These are phyloP conservation scores for Pseudozyma hubeiensis DNA, from an alignment of 1,284 basidiomycete species.

Conservation along the genomic window DNA sequence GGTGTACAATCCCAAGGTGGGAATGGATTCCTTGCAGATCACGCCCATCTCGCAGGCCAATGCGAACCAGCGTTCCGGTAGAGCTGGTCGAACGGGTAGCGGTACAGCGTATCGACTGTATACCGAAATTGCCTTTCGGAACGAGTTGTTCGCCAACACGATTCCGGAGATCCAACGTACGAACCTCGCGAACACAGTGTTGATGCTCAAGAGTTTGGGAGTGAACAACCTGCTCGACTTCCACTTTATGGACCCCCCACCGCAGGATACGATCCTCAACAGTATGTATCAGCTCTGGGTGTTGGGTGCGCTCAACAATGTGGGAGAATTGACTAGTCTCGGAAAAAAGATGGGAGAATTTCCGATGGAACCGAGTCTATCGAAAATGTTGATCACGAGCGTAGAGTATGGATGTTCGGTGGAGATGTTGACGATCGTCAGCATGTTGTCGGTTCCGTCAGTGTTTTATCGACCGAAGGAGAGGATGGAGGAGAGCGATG, in stretches of 20 bases:
- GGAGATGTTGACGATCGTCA: constrained; percentile 98
- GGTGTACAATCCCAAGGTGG: constrained; percentile 98
- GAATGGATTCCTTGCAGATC: constrained; percentile 98
- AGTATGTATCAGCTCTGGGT: constrained; percentile 99
- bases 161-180: constrained; percentile 99
- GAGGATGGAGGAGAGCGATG: constrained; percentile 93
- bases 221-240: constrained; percentile 96
- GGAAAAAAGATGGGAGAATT: constrained; percentile 99
- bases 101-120: constrained; percentile 93
- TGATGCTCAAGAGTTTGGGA: constrained; percentile 92
- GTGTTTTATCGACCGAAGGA: constrained; percentile 97
- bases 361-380: constrained; percentile 82
- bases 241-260: constrained; percentile 98
- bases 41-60: constrained; percentile 96
- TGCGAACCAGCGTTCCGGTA: constrained; percentile 91
- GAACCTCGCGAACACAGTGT: constrained; percentile 94
- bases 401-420: constrained; percentile 91
- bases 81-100: constrained; percentile 90
- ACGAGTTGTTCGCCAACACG: constrained; percentile 95
- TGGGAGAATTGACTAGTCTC: constrained; percentile 90
- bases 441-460: constrained; percentile 93
- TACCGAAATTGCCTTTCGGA: constrained; percentile 94
- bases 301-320: constrained; percentile 93
- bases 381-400: constrained; percentile 96
- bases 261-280: constrained; percentile 74